A percentile compares a stretch with the other conserved stretches of the same genome.
Conservation (phyloP, 2,329 filamentous ascomycete genomes). For the Pseudogymnoascus sp. region DNA sequence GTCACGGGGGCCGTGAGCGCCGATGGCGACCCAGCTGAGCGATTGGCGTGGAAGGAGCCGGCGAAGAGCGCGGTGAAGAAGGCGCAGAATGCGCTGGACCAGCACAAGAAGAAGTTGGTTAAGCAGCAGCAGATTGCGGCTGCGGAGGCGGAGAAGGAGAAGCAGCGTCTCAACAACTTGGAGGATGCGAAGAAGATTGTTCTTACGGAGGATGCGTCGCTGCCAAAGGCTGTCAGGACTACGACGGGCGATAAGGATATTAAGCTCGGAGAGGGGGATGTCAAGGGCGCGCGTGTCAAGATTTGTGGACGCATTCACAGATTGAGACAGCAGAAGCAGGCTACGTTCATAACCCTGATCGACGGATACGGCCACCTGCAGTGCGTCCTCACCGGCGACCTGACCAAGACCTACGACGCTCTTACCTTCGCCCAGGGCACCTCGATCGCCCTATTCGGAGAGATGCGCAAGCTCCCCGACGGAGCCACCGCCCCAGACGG, state of each 20-base stretch:
- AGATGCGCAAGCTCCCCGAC: slow-evolving; percentile 58
- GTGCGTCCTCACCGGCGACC: slow-evolving; percentile 67
- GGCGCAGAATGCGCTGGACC: slow-evolving; percentile 63
- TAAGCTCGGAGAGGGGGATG: slow-evolving; percentile 46
- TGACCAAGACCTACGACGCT: slow-evolving; percentile 69
- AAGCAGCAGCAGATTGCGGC: slow-evolving; percentile 68
- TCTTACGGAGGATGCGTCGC: slow-evolving; percentile 57
- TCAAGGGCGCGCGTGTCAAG: slow-evolving; percentile 64
- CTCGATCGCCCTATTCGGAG: slow-evolving; percentile 59
- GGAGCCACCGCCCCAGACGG: slow-evolving; percentile 60
- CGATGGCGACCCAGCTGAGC: slow-evolving; percentile 54
- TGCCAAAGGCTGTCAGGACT: slow-evolving; percentile 69
- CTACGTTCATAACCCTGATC: slow-evolving; percentile 77
- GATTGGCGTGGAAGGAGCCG: slow-evolving; percentile 68
- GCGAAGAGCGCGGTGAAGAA: slow-evolving; percentile 84
- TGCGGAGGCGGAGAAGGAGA: slow-evolving; percentile 63
- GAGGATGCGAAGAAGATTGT: slow-evolving; percentile 77
- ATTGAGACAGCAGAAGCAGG: slow-evolving; percentile 71
- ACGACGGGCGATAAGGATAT: slow-evolving; percentile 64
- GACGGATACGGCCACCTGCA: slow-evolving; percentile 82
- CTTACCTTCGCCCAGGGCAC: slow-evolving; percentile 63
- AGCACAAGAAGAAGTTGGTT: slow-evolving; percentile 74
- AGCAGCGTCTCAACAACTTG: slow-evolving; percentile 58
- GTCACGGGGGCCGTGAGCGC: slow-evolving; percentile 51
- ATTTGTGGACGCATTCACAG: slow-evolving; percentile 79